A percentile compares a stretch with the other conserved stretches of the same genome.
These are phyloP conservation scores for Actinidia arguta DNA, from an alignment of 179 eudicot genomes.

Conservation along the genomic window DNA sequence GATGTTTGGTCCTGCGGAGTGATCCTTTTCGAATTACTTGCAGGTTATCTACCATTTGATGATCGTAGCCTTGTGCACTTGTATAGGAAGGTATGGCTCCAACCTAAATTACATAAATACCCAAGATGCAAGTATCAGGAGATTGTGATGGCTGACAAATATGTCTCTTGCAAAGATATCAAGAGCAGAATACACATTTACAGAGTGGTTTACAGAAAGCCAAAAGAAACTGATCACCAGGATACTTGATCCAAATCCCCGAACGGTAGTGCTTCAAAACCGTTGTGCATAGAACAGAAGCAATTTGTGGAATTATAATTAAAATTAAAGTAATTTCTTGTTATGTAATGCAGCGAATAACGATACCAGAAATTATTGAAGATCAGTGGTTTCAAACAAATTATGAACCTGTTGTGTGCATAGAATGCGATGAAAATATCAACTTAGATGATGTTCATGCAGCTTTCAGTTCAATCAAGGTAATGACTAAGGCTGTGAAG, in stretches of 20 bases:
- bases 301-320: background rate
- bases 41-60: slow-evolving; percentile 57
- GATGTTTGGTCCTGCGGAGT: slow-evolving; percentile 76
- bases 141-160: background rate
- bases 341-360: slow-evolving; percentile 49
- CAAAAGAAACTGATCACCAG: slow-evolving; percentile 51
- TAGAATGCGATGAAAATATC: slow-evolving; percentile 32
- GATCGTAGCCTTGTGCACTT: slow-evolving; percentile 46
- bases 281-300: background rate
- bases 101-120: background rate
- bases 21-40: slow-evolving; percentile 57
- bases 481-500: slow-evolving; percentile 14
- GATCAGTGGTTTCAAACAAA: slow-evolving; percentile 60
- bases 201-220: slow-evolving; percentile 54
- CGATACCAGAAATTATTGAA: slow-evolving; percentile 50
- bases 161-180: slow-evolving; percentile 38
- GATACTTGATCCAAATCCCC: slow-evolving; percentile 44
- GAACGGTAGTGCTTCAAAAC: slow-evolving; percentile 34
- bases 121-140: background rate
- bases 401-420: slow-evolving; percentile 46
- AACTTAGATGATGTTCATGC: slow-evolving; percentile 39
- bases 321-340: slow-evolving; percentile 3
- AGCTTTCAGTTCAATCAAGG: slow-evolving; percentile 42
- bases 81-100: slow-evolving; percentile 49
- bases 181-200: slow-evolving; percentile 49